A percentile compares a stretch with the other conserved stretches of the same genome.
Evolutionary conservation across 139 green algal genomes (phyloP).

Genomic region (Closterium sp.): DNA sequence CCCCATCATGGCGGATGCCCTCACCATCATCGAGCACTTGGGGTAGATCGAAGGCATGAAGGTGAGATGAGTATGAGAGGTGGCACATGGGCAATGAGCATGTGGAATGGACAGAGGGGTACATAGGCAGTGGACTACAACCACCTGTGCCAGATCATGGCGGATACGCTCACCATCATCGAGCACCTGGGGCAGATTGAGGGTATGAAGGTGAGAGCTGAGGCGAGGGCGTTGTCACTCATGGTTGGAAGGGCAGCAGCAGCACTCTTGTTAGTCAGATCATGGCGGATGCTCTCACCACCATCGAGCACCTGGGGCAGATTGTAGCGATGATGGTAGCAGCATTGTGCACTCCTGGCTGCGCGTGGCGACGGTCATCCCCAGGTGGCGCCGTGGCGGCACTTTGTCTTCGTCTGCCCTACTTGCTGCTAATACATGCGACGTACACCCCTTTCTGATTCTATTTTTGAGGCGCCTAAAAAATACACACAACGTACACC

Average conservation of each 20-base stretch:
- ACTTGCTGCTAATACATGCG: no score
- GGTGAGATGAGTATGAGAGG: slow-evolving; percentile 1
- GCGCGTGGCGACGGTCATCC: slow-evolving; percentile 77
- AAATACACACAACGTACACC: no score
- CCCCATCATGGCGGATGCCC: slow-evolving; percentile 96
- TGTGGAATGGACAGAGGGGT: neutral
- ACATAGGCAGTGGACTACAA: slow-evolving; percentile 86
- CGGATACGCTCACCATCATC: slow-evolving; percentile 90
- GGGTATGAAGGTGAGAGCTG: slow-evolving; percentile 73
- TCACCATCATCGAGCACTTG: slow-evolving; percentile 84
- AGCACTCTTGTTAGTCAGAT: slow-evolving; percentile 62
- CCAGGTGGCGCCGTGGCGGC: slow-evolving; percentile 75
- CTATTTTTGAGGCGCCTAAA: slow-evolving; percentile 80
- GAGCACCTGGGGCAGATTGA: slow-evolving; percentile 77
- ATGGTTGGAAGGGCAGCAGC: no score
- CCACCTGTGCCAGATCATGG: slow-evolving; percentile 98
- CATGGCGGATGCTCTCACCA: slow-evolving; percentile 96
- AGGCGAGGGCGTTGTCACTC: no score
- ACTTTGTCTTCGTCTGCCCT: slow-evolving; percentile 94
- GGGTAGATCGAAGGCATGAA: slow-evolving; percentile 82
- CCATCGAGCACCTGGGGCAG: slow-evolving; percentile 70
- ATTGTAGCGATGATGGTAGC: slow-evolving; percentile 94
- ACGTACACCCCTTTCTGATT: slow-evolving; percentile 87
- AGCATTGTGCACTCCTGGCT: slow-evolving; percentile 98
- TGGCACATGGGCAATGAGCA: no score